A percentile compares a stretch with the other conserved stretches of the same genome.
phyloP scores from a whole-genome alignment of 371 early-diverging fungal genomes.

The Conidiobolus incongruus region DNA sequence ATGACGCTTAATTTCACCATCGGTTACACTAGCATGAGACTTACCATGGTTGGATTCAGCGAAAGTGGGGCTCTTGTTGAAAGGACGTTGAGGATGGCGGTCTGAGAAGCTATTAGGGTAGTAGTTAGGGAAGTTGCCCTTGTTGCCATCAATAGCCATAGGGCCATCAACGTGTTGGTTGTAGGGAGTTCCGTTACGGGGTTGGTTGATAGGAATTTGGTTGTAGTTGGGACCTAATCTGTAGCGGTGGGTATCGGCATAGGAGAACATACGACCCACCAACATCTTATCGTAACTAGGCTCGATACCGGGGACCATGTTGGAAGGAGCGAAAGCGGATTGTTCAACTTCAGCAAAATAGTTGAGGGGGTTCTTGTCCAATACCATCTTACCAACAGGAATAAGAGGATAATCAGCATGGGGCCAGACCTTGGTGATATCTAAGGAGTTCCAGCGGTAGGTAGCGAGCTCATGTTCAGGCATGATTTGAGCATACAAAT shows the following conservation, averaged over 20 bases:
- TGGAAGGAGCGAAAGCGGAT: conserved; percentile 47
- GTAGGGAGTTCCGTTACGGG: conserved; percentile 19
- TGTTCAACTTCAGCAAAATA: conserved; percentile 68
- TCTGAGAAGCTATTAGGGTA: conserved; percentile 33
- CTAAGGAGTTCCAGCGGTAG: conserved; percentile 29
- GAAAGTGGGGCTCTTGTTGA: conserved; percentile 1
- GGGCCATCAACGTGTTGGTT: conserved; percentile 49
- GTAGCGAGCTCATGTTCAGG: conserved; percentile 21
- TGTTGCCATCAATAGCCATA: conserved; percentile 19
- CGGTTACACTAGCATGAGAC: not conserved
- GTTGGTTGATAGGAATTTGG: conserved; percentile 49
- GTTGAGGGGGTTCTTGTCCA: conserved; percentile 54
- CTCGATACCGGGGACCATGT: conserved; percentile 55
- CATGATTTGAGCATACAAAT: conserved; percentile 29
- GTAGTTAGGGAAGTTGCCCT: conserved; percentile 25
- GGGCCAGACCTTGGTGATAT: conserved; percentile 42
- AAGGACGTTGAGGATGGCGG: not conserved
- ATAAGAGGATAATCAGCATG: conserved; percentile 31
- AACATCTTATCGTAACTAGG: conserved; percentile 47
- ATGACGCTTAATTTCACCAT: conserved; percentile 12
- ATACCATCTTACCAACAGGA: conserved; percentile 40
- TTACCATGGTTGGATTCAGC: not conserved
- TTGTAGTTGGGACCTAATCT: conserved; percentile 54
- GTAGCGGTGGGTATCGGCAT: conserved; percentile 62
- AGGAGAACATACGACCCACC: conserved; percentile 59